A percentile compares a stretch with the other conserved stretches of the same genome.
Conservation (phyloP, 83 land plant genomes). For the Picea abies region DNA sequence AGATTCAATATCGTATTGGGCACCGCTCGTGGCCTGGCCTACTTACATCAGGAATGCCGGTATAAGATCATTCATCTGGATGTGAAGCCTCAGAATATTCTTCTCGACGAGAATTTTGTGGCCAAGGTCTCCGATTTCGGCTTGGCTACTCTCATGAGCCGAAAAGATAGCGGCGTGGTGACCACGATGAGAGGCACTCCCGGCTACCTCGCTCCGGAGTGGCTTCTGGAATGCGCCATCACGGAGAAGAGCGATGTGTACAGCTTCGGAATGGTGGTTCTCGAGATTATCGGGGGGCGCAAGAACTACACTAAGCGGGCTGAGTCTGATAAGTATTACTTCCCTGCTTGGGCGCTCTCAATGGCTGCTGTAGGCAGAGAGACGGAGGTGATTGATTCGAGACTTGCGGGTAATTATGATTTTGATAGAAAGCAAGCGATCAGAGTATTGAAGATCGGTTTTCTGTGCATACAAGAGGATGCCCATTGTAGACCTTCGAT, state of each 20-base stretch:
- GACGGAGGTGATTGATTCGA: background rate
- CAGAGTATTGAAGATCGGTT: too few relatives aligned
- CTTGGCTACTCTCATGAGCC: background rate
- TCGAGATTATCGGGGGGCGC: slow-evolving; percentile 27
- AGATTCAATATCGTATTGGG: background rate
- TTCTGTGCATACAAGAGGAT: too few relatives aligned
- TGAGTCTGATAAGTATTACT: background rate
- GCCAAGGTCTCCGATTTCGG: slow-evolving; percentile 35
- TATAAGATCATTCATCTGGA: slow-evolving; percentile 57
- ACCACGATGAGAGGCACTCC: slow-evolving; percentile 22
- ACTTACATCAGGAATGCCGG: slow-evolving; percentile 42
- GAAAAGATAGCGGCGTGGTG: slow-evolving; percentile 18
- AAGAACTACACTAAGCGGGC: background rate
- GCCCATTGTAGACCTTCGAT: too few relatives aligned
- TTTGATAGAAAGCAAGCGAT: too few relatives aligned
- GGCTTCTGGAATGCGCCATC: background rate
- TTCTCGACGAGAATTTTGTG: slow-evolving; percentile 35
- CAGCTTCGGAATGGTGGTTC: slow-evolving; percentile 28
- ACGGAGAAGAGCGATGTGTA: slow-evolving; percentile 14
- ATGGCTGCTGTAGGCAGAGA: background rate
- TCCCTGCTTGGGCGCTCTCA: background rate
- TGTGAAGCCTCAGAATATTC: slow-evolving; percentile 60
- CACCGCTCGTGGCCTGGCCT: slow-evolving; percentile 34
- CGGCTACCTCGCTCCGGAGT: slow-evolving; percentile 27
- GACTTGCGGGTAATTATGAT: background rate